A percentile compares a stretch with the other conserved stretches of the same genome.
phyloP scores from a whole-genome alignment of 1,284 basidiomycete species.

The Apiotrichum laibachii region DNA sequence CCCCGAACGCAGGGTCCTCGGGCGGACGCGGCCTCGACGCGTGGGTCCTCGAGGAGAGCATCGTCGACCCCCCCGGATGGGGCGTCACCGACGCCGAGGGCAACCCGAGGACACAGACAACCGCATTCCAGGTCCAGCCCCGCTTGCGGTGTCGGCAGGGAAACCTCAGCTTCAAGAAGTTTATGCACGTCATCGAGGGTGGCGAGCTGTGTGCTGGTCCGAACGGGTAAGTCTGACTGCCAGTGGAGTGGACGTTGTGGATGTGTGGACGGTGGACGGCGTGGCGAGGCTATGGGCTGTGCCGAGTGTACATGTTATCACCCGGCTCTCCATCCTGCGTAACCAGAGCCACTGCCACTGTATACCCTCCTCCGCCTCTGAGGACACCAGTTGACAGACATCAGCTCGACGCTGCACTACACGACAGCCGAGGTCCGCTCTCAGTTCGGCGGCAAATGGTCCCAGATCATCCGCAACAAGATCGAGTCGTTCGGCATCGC shows the following conservation, averaged over 20 bases:
- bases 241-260: background rate
- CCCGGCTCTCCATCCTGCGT: no score
- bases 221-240: conserved; percentile 33
- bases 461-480: conserved; percentile 40
- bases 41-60: conserved; percentile 88
- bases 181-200: conserved; percentile 51
- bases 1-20: conserved; percentile 61
- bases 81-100: conserved; percentile 2
- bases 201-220: conserved; percentile 44
- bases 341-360: no score
- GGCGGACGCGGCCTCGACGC: conserved; percentile 58
- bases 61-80: conserved; percentile 58
- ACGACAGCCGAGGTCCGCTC: conserved; percentile 49
- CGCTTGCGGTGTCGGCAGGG: conserved; percentile 41
- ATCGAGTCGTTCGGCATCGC: conserved; percentile 49
- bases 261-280: background rate
- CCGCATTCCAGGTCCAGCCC: conserved; percentile 30
- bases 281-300: no score
- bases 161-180: conserved; percentile 50
- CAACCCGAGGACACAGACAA: background rate
- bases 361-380: background rate
- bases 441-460: conserved; percentile 47
- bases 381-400: background rate
- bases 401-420: conserved; percentile 41
- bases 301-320: no score